Conservation (phyloP, 2,329 filamentous ascomycete species). For the Colletotrichum brevisporum region DNA sequence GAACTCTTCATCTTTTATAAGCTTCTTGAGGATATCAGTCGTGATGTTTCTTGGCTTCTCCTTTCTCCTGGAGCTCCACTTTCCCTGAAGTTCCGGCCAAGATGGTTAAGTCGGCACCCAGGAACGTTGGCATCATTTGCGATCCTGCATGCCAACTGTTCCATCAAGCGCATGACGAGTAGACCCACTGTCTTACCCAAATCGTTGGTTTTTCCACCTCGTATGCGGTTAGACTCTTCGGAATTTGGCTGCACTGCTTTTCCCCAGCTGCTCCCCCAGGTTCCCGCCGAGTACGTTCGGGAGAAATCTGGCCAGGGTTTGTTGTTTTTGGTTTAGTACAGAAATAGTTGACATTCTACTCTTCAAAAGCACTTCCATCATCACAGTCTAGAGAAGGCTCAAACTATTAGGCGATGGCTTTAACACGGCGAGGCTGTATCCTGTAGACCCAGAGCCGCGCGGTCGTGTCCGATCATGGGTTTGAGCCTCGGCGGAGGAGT, state of each 20-base stretch:
- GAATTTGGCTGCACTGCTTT: not conserved
- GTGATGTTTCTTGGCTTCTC: not conserved
- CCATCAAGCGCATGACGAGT: not conserved
- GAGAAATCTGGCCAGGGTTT: no score
- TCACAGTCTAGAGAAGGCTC: no score
- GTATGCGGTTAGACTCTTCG: not conserved
- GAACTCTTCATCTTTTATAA: slow-evolving; percentile 11
- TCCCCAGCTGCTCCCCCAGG: not conserved
- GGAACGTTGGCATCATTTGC: slow-evolving; percentile 27
- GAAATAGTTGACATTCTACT: no score
- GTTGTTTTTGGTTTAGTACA: no score
- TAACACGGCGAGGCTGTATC: no score
- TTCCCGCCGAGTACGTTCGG: no score
- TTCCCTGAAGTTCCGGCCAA: slow-evolving; percentile 2
- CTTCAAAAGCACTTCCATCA: no score
- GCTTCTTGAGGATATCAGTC: not conserved
- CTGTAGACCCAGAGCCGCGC: no score
- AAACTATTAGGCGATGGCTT: no score
- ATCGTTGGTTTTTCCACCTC: not conserved
- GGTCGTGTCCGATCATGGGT: no score
- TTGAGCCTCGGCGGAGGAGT: not conserved
- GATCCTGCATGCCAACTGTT: slow-evolving; percentile 13
- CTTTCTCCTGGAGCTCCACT: not conserved
- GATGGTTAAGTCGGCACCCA: slow-evolving; percentile 25
- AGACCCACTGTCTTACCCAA: slow-evolving; percentile 16